These are phyloP conservation scores for Penicillium sp. DNA, from an alignment of 2,329 filamentous ascomycete genomes.

Conservation along the genomic window DNA sequence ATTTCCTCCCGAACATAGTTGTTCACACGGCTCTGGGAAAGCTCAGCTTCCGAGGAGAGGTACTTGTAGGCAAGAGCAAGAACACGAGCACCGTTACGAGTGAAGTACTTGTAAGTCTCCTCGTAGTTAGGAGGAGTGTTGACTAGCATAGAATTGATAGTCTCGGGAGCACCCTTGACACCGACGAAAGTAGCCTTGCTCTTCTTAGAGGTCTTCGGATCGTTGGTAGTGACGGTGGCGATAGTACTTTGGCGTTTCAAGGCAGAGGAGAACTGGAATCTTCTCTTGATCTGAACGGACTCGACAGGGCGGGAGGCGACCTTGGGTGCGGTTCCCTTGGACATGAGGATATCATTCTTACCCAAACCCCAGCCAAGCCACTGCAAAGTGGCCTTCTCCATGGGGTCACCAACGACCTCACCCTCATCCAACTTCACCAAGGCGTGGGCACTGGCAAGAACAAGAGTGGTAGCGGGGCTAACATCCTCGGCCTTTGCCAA, in stretches of 20 bases:
- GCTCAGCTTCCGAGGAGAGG: constrained; percentile 75
- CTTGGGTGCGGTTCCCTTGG: constrained; percentile 52
- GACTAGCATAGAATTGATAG: constrained; percentile 89
- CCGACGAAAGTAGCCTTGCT: constrained; percentile 84
- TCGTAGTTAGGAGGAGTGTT: constrained; percentile 84
- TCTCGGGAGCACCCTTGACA: constrained; percentile 97
- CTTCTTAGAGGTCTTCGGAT: constrained; percentile 72
- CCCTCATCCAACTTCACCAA: constrained; percentile 95
- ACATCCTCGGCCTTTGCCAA: constrained; percentile 70
- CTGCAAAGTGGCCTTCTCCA: constrained; percentile 93
- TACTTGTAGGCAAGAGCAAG: constrained; percentile 93
- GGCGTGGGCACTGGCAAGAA: constrained; percentile 91
- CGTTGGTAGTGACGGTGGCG: constrained; percentile 72
- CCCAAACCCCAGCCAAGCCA: constrained; percentile 93
- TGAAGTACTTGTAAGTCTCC: constrained; percentile 98
- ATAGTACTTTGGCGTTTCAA: constrained; percentile 95
- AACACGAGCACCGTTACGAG: constrained; percentile 90
- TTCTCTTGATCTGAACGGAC: constrained; percentile 87
- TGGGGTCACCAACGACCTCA: constrained; percentile 94
- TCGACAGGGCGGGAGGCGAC: constrained; percentile 54
- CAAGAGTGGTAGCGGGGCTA: constrained; percentile 80
- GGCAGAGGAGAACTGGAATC: constrained; percentile 97
- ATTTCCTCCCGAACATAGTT: constrained; percentile 91
- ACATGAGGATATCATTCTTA: constrained; percentile 78
- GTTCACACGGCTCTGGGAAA: constrained; percentile 83